Evolutionary conservation across 208 protist genomes (phyloP).

Genomic region (Crithidia expoeki): DNA sequence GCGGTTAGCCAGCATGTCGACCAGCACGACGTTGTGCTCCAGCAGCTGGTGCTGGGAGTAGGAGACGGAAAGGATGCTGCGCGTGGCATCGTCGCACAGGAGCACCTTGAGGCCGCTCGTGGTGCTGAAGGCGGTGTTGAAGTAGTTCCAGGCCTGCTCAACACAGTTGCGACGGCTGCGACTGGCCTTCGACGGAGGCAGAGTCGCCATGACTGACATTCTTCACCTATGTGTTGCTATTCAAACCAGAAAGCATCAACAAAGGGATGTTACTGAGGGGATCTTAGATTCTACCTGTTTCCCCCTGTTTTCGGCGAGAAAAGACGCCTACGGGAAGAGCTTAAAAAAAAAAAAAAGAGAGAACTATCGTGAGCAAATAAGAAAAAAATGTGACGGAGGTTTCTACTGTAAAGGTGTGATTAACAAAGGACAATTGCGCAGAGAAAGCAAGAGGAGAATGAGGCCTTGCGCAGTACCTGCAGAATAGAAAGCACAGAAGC

Average conservation of each 20-base stretch:
- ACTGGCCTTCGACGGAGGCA: constrained; percentile 22
- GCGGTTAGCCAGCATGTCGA: constrained; percentile 93
- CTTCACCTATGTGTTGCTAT: neutral
- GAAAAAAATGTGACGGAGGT: neutral
- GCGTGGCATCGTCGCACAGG: constrained; percentile 95
- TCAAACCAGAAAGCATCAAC: neutral
- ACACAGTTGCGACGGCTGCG: constrained; percentile 59
- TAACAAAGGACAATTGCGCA: neutral
- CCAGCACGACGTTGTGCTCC: constrained; percentile 97
- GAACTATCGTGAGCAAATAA: neutral
- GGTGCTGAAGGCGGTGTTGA: constrained; percentile 62
- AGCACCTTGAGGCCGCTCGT: constrained; percentile 93
- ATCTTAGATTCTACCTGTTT: neutral
- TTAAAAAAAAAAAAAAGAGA: neutral
- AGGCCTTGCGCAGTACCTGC: neutral
- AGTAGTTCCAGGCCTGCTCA: constrained; percentile 79
- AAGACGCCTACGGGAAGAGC: no score
- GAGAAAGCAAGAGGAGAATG: neutral
- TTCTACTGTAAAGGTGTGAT: neutral
- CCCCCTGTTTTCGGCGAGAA: neutral
- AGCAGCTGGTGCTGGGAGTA: constrained; percentile 97
- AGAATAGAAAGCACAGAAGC: neutral
- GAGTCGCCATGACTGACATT: constrained; percentile 6
- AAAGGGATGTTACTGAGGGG: no score
- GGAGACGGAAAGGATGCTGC: constrained; percentile 93